A percentile compares a stretch with the other conserved stretches of the same genome.
Conservation (phyloP, 352 stramenopile genomes). For the Globisporangium splendens region DNA sequence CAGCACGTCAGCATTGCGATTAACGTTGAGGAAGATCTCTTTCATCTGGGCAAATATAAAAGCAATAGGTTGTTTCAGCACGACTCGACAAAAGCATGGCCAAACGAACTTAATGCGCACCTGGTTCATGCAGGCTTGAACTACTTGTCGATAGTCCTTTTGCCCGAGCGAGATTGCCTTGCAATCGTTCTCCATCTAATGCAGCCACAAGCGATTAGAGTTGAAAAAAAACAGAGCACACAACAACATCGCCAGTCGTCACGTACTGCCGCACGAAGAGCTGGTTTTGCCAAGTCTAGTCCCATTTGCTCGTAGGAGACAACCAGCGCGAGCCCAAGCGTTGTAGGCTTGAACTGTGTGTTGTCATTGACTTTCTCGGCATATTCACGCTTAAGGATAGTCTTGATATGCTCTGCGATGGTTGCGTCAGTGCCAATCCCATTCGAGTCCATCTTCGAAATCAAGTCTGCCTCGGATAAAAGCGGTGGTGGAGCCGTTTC, state of each 20-base stretch:
- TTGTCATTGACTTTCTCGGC: conserved; percentile 92
- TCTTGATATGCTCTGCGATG: conserved; percentile 98
- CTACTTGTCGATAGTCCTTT: conserved; percentile 73
- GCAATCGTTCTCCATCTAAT: conserved; percentile 91
- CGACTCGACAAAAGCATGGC: neutral
- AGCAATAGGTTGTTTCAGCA: neutral
- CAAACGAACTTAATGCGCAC: conserved; percentile 49
- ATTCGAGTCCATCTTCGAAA: conserved; percentile 93
- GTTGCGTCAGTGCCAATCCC: conserved; percentile 95
- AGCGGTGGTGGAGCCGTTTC: conserved; percentile 84
- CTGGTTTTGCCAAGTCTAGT: conserved; percentile 95
- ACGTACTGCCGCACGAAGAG: conserved; percentile 85
- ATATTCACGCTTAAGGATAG: conserved; percentile 97
- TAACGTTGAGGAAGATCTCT: conserved; percentile 67
- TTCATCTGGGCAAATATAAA: conserved; percentile 49
- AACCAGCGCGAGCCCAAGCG: conserved; percentile 87
- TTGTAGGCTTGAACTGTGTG: conserved; percentile 93
- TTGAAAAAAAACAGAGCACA: conserved; percentile 10
- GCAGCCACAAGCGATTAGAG: neutral
- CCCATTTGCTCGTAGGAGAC: conserved; percentile 92
- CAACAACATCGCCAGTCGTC: conserved; percentile 3
- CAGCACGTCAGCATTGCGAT: conserved; percentile 81
- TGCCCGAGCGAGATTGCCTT: conserved; percentile 80
- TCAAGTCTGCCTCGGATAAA: conserved; percentile 92
- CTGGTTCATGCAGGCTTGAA: conserved; percentile 85